These are phyloP conservation scores for Fonsecaea multimorphosa DNA, from an alignment of 2,329 filamentous ascomycete species.

Conservation along the genomic window DNA sequence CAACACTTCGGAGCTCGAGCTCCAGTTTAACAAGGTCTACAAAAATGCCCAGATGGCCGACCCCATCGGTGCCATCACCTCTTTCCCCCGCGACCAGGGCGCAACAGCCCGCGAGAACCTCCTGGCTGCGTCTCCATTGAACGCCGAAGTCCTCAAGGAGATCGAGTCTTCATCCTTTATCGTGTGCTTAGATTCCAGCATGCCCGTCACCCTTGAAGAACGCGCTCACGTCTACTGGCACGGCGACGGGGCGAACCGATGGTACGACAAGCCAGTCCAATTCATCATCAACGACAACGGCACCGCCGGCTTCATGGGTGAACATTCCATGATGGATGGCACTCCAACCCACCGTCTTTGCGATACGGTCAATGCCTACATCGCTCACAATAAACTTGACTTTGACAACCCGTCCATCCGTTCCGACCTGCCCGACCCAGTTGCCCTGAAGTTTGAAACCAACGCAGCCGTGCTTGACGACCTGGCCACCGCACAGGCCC, in stretches of 20 bases:
- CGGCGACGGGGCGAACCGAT: constrained; percentile 92
- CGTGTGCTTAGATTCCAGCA: constrained; percentile 89
- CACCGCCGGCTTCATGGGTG: constrained; percentile 95
- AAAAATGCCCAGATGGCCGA: constrained; percentile 74
- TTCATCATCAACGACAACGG: constrained; percentile 99
- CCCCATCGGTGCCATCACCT: constrained; percentile 82
- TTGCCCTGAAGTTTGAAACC: constrained; percentile 77
- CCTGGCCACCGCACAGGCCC: constrained; percentile 76
- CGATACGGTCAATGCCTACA: constrained; percentile 89
- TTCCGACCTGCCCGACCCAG: constrained; percentile 82
- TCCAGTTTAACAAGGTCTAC: constrained; percentile 86
- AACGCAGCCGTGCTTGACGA: constrained; percentile 75
- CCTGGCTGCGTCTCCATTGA: constrained; percentile 75
- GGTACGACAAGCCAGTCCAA: constrained; percentile 97
- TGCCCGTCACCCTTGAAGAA: constrained; percentile 92
- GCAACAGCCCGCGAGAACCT: constrained; percentile 80
- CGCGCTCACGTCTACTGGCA: constrained; percentile 98
- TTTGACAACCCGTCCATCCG: constrained; percentile 79
- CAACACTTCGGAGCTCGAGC: constrained; percentile 86
- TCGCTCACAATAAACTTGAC: constrained; percentile 93
- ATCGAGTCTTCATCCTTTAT: constrained; percentile 91
- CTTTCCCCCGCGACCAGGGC: constrained; percentile 93
- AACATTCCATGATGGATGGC: constrained; percentile 99
- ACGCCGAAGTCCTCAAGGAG: constrained; percentile 75
- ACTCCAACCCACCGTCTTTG: constrained; percentile 96